Percentiles rank a stretch among this genome's conserved stretches.
phyloP scores from a whole-genome alignment of 805 yeast species.

The Saturnispora galanensis region DNA sequence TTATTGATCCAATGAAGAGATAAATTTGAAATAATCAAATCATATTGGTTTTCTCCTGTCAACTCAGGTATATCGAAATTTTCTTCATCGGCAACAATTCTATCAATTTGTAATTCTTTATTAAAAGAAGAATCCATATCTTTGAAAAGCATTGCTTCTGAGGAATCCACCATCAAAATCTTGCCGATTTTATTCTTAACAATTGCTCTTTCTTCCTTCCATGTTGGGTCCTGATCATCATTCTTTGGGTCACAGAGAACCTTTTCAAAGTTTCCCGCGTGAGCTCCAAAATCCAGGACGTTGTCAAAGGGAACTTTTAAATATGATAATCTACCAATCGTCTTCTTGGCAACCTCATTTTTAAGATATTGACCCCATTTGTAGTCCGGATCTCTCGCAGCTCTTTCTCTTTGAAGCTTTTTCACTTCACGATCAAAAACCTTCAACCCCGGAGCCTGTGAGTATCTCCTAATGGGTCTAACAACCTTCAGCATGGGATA shows the following conservation, averaged over 20 bases:
- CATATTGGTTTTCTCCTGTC: conserved; percentile 34
- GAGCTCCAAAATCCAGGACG: conserved; percentile 64
- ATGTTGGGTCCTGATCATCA: conserved; percentile 28
- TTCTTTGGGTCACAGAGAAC: conserved; percentile 29
- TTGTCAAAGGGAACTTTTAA: conserved; percentile 52
- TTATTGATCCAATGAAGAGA: conserved; percentile 83
- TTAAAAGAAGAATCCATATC: conserved; percentile 40
- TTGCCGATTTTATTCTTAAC: conserved; percentile 44
- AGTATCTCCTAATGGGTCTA: conserved; percentile 4
- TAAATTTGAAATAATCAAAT: conserved; percentile 64
- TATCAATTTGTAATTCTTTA: conserved; percentile 33
- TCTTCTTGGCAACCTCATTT: conserved; percentile 61
- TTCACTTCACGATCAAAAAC: conserved; percentile 61
- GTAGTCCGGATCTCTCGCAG: conserved; percentile 35
- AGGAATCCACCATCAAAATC: conserved; percentile 60
- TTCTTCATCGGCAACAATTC: conserved; percentile 65
- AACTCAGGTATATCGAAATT: conserved; percentile 35
- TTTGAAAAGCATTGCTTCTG: conserved; percentile 40
- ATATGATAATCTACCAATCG: conserved; percentile 68
- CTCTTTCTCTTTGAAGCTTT: conserved; percentile 45
- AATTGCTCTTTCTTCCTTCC: conserved; percentile 41
- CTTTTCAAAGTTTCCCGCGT: conserved; percentile 47
- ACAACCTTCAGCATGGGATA: conserved; percentile 1
- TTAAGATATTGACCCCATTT: conserved; percentile 62
- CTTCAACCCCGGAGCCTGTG: conserved; percentile 10